Evolutionary conservation across 2,329 filamentous ascomycete species (phyloP).

Genomic region (Colletotrichum godetiae): DNA sequence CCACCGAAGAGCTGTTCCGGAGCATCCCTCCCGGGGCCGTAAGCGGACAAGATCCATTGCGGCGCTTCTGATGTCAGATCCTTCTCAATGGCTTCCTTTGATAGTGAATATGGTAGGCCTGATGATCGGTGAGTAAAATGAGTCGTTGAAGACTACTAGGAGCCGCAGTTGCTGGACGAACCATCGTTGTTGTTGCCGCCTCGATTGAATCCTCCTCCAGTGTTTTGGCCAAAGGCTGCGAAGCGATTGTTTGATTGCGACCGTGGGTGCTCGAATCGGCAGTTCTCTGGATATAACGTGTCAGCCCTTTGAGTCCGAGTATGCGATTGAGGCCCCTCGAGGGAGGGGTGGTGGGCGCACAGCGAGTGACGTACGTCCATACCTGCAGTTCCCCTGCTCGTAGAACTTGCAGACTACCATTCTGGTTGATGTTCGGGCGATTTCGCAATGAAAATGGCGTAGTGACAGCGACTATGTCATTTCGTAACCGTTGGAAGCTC

Average conservation of each 20-base stretch:
- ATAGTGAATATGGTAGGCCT: constrained; percentile 61
- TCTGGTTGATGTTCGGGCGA: constrained; percentile 20
- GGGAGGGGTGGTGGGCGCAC: not conserved
- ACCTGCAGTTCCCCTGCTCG: constrained; percentile 63
- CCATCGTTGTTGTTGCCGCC: constrained; percentile 33
- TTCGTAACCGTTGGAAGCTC: not conserved
- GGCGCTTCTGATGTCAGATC: constrained; percentile 80
- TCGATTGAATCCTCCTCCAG: constrained; percentile 34
- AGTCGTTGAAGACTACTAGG: not conserved
- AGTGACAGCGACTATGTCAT: constrained; percentile 12
- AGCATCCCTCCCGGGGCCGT: constrained; percentile 80
- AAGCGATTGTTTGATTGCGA: constrained; percentile 36
- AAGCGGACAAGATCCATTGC: constrained; percentile 87
- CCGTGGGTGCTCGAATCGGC: constrained; percentile 66
- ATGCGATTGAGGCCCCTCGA: not conserved
- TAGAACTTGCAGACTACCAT: constrained; percentile 61
- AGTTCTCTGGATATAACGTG: constrained; percentile 54
- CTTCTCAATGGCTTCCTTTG: constrained; percentile 67
- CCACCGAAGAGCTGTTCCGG: constrained; percentile 89
- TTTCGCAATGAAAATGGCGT: not conserved
- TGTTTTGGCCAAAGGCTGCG: constrained; percentile 33
- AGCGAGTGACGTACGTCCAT: constrained; percentile 55
- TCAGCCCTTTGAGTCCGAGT: not conserved
- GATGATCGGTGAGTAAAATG: not conserved
- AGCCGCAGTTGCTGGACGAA: not conserved